phyloP scores from a whole-genome alignment of 2,329 filamentous ascomycete genomes.

The Exophiala spinifera region DNA sequence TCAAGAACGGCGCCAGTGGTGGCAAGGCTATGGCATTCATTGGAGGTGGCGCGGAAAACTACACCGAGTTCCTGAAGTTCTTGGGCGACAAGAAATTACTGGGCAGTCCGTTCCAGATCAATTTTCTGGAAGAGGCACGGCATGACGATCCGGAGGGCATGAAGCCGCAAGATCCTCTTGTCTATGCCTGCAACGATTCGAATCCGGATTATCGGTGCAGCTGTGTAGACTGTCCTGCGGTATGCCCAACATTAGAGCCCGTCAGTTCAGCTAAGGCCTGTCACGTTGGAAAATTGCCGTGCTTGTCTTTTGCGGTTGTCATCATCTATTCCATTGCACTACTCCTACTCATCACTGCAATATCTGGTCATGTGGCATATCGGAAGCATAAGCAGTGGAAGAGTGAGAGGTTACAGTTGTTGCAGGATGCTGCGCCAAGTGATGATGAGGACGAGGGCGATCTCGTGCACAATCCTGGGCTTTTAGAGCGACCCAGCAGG shows the following conservation, averaged over 20 bases:
- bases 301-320: conserved; percentile 88
- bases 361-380: conserved; percentile 74
- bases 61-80: conserved; percentile 82
- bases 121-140: conserved; percentile 65
- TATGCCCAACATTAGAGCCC: conserved; percentile 77
- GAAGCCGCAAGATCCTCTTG: conserved; percentile 65
- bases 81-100: conserved; percentile 82
- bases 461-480: conserved; percentile 69
- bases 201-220: conserved; percentile 84
- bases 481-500: conserved; percentile 73
- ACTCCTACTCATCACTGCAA: conserved; percentile 60
- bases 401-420: conserved; percentile 76
- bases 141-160: conserved; percentile 62
- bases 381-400: conserved; percentile 69
- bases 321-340: conserved; percentile 77
- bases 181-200: conserved; percentile 86
- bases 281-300: conserved; percentile 82
- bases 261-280: conserved; percentile 70
- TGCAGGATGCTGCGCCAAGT: conserved; percentile 78
- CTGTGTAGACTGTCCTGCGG: conserved; percentile 84
- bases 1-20: conserved; percentile 95
- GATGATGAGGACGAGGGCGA: conserved; percentile 87
- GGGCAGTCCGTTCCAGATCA: conserved; percentile 97
- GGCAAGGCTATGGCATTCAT: conserved; percentile 94
- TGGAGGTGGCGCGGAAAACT: conserved; percentile 89